phyloP scores from a whole-genome alignment of 2,329 filamentous ascomycete species.

The Stagonosporopsis vannaccii region DNA sequence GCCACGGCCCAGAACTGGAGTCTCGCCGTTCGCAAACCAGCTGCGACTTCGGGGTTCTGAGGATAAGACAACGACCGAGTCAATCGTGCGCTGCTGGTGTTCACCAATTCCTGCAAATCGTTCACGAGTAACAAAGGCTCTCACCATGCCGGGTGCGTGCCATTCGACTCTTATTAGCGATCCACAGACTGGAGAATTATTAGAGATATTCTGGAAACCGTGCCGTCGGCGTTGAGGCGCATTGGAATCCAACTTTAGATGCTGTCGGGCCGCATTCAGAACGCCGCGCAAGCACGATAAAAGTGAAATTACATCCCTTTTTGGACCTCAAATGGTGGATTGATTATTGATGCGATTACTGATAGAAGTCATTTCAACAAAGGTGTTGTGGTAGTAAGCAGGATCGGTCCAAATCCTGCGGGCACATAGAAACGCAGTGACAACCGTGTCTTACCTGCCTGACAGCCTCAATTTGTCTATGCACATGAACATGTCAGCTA shows the following conservation, averaged over 20 bases:
- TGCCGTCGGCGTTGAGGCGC: neutral
- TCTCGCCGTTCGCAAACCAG: neutral
- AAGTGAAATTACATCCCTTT: neutral
- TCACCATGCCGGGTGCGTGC: neutral
- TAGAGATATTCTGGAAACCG: neutral
- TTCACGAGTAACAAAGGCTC: neutral
- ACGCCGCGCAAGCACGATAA: neutral
- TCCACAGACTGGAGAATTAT: neutral
- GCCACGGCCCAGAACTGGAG: neutral
- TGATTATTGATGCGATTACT: neutral
- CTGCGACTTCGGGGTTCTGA: neutral
- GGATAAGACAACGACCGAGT: neutral
- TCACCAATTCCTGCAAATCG: neutral
- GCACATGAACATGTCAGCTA: neutral
- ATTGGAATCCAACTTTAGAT: neutral
- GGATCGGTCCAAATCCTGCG: too few species aligned
- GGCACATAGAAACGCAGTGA: neutral
- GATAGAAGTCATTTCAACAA: neutral
- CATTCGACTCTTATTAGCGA: neutral
- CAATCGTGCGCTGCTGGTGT: neutral
- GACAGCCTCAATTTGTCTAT: neutral
- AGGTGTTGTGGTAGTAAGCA: neutral
- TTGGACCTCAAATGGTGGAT: neutral
- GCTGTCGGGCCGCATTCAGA: neutral
- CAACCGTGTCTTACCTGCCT: neutral